Conservation (phyloP, 2,329 filamentous ascomycete genomes). For the Lasiodiplodia hormozganensis region DNA sequence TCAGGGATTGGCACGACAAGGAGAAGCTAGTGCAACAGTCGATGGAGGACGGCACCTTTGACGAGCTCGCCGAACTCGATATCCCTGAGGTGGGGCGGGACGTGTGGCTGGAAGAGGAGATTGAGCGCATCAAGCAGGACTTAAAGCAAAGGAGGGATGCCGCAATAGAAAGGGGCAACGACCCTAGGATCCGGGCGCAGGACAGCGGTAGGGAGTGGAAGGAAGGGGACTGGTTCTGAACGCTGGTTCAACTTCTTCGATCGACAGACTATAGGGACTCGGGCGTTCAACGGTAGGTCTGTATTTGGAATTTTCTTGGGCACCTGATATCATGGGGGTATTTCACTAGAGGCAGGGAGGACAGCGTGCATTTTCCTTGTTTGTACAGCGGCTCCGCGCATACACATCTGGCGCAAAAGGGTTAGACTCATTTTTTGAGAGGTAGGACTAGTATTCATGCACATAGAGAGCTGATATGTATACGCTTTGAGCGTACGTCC, state of each 20-base stretch:
- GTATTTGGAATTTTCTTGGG: not conserved
- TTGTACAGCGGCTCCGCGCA: not conserved
- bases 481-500: not conserved
- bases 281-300: not conserved
- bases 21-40: conserved; percentile 46
- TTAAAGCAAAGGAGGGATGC: conserved; percentile 47
- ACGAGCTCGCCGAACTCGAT: conserved; percentile 42
- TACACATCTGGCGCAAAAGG: not conserved
- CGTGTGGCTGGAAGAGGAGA: conserved; percentile 51
- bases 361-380: not conserved
- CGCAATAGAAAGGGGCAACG: conserved; percentile 59
- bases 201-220: conserved; percentile 63
- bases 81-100: conserved; percentile 53
- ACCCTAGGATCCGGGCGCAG: conserved; percentile 58
- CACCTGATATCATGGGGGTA: conserved; percentile 3
- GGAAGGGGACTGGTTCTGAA: conserved; percentile 62
- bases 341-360: not conserved
- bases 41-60: conserved; percentile 44
- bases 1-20: conserved; percentile 52
- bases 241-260: conserved; percentile 4
- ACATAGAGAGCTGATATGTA: not conserved
- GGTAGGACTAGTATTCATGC: not conserved
- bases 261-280: not conserved
- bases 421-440: not conserved
- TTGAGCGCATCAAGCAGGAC: conserved; percentile 51